Evolutionary conservation across 2,329 filamentous ascomycete species (phyloP).

Genomic region (Venturiaceae sp.): DNA sequence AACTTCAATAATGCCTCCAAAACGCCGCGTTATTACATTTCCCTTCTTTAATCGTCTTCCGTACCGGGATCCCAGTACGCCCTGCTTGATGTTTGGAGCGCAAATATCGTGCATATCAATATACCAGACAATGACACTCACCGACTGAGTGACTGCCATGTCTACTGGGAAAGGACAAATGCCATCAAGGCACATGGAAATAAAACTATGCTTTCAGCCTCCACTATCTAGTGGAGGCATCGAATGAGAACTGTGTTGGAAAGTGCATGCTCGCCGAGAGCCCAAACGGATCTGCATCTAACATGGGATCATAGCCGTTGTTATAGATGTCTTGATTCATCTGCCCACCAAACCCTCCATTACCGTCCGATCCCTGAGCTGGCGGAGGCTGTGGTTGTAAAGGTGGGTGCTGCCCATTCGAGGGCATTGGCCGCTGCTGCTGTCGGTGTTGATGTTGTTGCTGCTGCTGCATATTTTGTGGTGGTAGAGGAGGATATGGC

Average conservation of each 20-base stretch:
- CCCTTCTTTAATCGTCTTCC: background rate
- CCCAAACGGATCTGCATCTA: conserved; percentile 90
- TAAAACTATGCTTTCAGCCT: background rate
- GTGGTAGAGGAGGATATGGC: conserved; percentile 31
- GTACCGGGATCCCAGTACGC: too few relatives aligned
- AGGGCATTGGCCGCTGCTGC: conserved; percentile 23
- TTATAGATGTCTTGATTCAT: conserved; percentile 1
- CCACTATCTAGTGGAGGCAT: conserved; percentile 16
- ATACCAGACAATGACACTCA: background rate
- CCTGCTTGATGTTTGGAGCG: background rate
- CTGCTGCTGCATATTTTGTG: conserved; percentile 2
- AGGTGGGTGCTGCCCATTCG: conserved; percentile 13
- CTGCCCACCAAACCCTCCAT: conserved; percentile 1
- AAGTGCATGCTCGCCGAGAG: conserved; percentile 93
- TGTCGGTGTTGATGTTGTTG: conserved; percentile 23
- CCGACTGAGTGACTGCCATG: background rate
- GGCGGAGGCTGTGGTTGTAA: conserved; percentile 8
- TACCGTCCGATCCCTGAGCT: conserved; percentile 9
- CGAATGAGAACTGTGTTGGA: conserved; percentile 70
- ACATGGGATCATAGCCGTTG: conserved; percentile 64
- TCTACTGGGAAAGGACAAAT: background rate
- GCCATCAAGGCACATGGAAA: background rate
- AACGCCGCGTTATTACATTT: background rate
- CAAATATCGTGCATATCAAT: background rate
- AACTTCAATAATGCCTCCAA: background rate